These are phyloP conservation scores for Lodderomyces beijingensis DNA, from an alignment of 1,139 yeast species.

Conservation along the genomic window DNA sequence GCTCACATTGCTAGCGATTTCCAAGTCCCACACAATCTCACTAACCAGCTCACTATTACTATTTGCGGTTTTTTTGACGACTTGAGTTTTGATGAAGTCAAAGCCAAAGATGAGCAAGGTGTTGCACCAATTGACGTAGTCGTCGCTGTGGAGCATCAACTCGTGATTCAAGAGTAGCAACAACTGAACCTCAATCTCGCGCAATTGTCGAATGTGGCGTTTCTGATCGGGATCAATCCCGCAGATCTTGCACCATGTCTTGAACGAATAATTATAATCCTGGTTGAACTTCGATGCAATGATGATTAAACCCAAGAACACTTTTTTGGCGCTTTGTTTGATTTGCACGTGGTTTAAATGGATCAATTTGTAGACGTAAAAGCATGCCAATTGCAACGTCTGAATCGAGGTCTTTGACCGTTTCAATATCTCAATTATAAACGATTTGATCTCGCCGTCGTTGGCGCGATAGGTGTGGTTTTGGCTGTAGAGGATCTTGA, in stretches of 20 bases:
- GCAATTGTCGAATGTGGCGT: constrained; percentile 39
- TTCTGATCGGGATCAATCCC: constrained; percentile 40
- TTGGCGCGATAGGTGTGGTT: neutral
- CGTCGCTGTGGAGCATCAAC: constrained; percentile 44
- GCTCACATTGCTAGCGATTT: constrained; percentile 8
- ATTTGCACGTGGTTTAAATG: constrained; percentile 10
- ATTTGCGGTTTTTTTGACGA: constrained; percentile 11
- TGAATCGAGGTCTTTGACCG: constrained; percentile 66
- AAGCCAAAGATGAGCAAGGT: constrained; percentile 41
- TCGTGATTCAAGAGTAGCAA: constrained; percentile 53
- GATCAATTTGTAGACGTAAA: constrained; percentile 51
- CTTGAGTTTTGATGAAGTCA: constrained; percentile 34
- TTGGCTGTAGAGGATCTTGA: constrained; percentile 31
- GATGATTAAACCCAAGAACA: constrained; percentile 62
- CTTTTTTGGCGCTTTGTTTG: constrained; percentile 45
- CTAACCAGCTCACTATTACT: neutral
- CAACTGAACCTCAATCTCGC: constrained; percentile 51
- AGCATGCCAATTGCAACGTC: constrained; percentile 63
- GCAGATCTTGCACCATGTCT: constrained; percentile 74
- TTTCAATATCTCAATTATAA: constrained; percentile 60
- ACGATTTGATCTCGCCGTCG: constrained; percentile 24
- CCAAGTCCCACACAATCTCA: constrained; percentile 28
- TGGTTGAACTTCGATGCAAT: constrained; percentile 69
- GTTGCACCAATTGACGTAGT: constrained; percentile 56
- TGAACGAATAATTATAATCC: constrained; percentile 66